phyloP scores from a whole-genome alignment of 805 yeast species.

The Hanseniaspora jakobsenii region DNA sequence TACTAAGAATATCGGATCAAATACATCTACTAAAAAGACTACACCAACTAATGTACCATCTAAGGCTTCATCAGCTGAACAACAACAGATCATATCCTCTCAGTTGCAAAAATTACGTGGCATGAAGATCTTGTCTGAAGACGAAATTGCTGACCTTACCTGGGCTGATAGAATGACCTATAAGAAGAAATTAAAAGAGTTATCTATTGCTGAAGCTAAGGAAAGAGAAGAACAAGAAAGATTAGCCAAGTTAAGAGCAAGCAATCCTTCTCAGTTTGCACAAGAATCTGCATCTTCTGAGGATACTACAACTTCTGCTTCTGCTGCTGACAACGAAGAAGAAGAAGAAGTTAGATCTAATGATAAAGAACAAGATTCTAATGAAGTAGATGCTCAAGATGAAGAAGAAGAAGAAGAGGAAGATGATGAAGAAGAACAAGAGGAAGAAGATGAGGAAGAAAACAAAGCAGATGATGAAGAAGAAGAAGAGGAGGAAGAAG shows the following conservation, averaged over 20 bases:
- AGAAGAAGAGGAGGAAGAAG: slow-evolving; percentile 11
- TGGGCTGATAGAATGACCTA: slow-evolving; percentile 52
- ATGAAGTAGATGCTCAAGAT: slow-evolving; percentile 8
- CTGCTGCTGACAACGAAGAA: not conserved
- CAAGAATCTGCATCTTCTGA: slow-evolving; percentile 4
- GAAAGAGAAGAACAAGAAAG: slow-evolving; percentile 15
- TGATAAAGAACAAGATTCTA: not conserved
- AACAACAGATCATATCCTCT: slow-evolving; percentile 12
- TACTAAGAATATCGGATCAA: slow-evolving; percentile 19
- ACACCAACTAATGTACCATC: slow-evolving; percentile 22
- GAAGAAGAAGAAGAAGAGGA: slow-evolving; percentile 1
- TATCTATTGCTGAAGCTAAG: slow-evolving; percentile 4
- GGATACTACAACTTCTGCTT: too few species aligned
- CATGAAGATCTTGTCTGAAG: slow-evolving; percentile 10
- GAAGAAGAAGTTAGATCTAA: not conserved
- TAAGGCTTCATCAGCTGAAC: slow-evolving; percentile 21
- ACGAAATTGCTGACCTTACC: slow-evolving; percentile 24
- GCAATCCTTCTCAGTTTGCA: slow-evolving; percentile 10
- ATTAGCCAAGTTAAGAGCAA: slow-evolving; percentile 12
- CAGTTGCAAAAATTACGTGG: slow-evolving; percentile 10
- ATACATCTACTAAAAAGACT: slow-evolving; percentile 19
- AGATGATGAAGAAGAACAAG: slow-evolving; percentile 14
- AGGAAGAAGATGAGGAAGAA: slow-evolving; percentile 14
- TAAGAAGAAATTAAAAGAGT: slow-evolving; percentile 14
- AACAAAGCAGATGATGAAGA: slow-evolving; percentile 1